phyloP scores from a whole-genome alignment of 768 basidiomycete species.

The Pleurotus eryngii region DNA sequence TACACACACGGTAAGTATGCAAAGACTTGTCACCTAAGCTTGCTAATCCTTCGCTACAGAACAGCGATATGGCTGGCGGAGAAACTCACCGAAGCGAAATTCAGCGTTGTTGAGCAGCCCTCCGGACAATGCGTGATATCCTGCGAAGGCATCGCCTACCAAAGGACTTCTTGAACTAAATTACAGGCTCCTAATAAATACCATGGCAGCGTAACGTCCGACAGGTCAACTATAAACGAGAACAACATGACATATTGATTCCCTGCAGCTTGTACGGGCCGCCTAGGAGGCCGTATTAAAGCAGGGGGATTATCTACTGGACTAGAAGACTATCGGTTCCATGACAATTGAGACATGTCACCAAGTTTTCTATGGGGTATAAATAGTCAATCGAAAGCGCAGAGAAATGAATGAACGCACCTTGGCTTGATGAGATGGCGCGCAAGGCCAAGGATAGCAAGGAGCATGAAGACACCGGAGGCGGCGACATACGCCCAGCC shows the following conservation, averaged over 20 bases:
- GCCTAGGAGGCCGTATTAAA: too few relatives aligned
- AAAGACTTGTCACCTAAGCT: not conserved
- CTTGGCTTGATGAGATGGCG: constrained; percentile 93
- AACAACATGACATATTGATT: not conserved
- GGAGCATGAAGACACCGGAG: constrained; percentile 79
- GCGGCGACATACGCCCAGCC: constrained; percentile 98
- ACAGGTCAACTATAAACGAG: not conserved
- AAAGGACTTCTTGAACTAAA: not conserved
- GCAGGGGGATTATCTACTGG: not conserved
- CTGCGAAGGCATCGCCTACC: constrained; percentile 65
- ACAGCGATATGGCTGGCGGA: constrained; percentile 76
- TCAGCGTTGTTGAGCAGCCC: constrained; percentile 44
- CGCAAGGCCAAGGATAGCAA: constrained; percentile 86
- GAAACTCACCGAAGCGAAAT: constrained; percentile 64
- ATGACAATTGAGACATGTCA: constrained; percentile 84
- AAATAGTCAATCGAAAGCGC: constrained; percentile 4
- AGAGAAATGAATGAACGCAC: constrained; percentile 32
- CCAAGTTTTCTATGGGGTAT: constrained; percentile 61
- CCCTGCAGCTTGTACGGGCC: too few relatives aligned
- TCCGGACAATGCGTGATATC: constrained; percentile 42
- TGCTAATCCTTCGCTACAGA: constrained; percentile 19
- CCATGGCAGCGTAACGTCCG: not conserved
- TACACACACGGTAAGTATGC: constrained; percentile 59
- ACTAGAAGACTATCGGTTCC: constrained; percentile 57
- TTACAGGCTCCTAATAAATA: not conserved